These are phyloP conservation scores for Ramaria sp. DNA, from an alignment of 768 basidiomycete genomes.

Conservation along the genomic window DNA sequence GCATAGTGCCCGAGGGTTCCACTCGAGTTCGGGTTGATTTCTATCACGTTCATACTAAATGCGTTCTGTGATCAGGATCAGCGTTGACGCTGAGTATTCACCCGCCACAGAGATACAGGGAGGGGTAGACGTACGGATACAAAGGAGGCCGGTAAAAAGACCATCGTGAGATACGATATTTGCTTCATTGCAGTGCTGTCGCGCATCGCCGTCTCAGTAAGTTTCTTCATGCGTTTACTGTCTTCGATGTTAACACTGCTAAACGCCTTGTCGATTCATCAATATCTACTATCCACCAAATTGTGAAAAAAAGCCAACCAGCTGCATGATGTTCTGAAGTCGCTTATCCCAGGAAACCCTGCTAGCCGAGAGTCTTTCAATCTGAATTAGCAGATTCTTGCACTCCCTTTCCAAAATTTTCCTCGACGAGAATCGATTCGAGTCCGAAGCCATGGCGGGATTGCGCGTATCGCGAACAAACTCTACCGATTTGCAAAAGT, in stretches of 20 bases:
- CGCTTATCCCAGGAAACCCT: constrained; percentile 7
- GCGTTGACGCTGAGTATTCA: constrained; percentile 25
- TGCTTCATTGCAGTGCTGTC: constrained; percentile 29
- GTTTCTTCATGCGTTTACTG: constrained; percentile 37
- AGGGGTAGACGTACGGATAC: constrained; percentile 27
- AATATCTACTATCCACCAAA: not conserved
- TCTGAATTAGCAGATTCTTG: constrained; percentile 25
- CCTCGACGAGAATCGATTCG: constrained; percentile 16
- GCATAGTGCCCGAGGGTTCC: constrained; percentile 4
- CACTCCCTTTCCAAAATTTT: constrained; percentile 37
- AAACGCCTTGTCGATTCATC: constrained; percentile 36
- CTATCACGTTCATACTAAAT: constrained; percentile 9
- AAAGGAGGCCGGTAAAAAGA: constrained; percentile 43
- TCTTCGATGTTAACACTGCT: constrained; percentile 49
- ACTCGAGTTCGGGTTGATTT: not conserved
- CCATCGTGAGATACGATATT: constrained; percentile 49
- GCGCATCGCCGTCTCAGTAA: constrained; percentile 35
- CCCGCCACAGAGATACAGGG: not conserved
- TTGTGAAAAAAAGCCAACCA: constrained; percentile 1
- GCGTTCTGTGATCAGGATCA: not conserved
- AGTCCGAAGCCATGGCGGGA: constrained; percentile 28
- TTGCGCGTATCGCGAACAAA: constrained; percentile 41
- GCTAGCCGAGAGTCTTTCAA: constrained; percentile 4
- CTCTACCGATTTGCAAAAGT: constrained; percentile 40
- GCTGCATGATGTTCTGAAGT: constrained; percentile 9